A percentile compares a stretch with the other conserved stretches of the same genome.
These are phyloP conservation scores for Candida ascalaphidarum DNA, from an alignment of 805 yeast genomes.

Conservation along the genomic window DNA sequence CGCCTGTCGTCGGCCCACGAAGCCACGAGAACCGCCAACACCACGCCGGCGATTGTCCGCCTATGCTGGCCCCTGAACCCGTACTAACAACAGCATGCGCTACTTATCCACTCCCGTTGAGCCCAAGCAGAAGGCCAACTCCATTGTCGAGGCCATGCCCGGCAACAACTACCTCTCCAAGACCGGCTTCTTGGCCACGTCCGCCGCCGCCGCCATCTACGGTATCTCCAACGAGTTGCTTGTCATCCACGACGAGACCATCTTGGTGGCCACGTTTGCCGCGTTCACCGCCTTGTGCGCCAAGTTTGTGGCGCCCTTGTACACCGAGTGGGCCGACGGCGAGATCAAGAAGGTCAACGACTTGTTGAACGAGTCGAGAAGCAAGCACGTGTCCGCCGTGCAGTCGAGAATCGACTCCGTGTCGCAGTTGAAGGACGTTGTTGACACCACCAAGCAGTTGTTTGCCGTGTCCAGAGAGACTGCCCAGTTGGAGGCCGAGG, in stretches of 20 bases:
- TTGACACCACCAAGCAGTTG: slow-evolving; percentile 80
- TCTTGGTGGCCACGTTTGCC: slow-evolving; percentile 71
- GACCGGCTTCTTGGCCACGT: slow-evolving; percentile 92
- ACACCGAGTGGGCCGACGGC: slow-evolving; percentile 88
- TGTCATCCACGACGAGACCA: slow-evolving; percentile 90
- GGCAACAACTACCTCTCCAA: slow-evolving; percentile 82
- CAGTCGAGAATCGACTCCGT: slow-evolving; percentile 87
- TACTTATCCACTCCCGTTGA: slow-evolving; percentile 62
- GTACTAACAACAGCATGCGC: slow-evolving; percentile 56
- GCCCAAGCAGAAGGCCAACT: slow-evolving; percentile 85
- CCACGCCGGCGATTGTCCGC: too few species aligned
- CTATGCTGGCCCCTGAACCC: background rate
- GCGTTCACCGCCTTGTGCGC: slow-evolving; percentile 70
- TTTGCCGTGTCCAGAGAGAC: slow-evolving; percentile 96
- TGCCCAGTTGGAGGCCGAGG: slow-evolving; percentile 88
- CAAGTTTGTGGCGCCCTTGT: slow-evolving; percentile 88
- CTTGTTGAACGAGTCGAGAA: slow-evolving; percentile 80
- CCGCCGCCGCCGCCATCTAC: slow-evolving; percentile 89
- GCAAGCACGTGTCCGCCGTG: slow-evolving; percentile 86
- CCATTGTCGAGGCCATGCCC: slow-evolving; percentile 88
- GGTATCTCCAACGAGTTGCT: slow-evolving; percentile 91
- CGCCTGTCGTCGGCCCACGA: too few species aligned
- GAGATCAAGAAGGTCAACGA: slow-evolving; percentile 75
- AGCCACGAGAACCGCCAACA: too few species aligned
- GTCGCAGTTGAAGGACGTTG: slow-evolving; percentile 84